Conservation (phyloP, 148 eudicot species). For the Gaultheria prostrata region DNA sequence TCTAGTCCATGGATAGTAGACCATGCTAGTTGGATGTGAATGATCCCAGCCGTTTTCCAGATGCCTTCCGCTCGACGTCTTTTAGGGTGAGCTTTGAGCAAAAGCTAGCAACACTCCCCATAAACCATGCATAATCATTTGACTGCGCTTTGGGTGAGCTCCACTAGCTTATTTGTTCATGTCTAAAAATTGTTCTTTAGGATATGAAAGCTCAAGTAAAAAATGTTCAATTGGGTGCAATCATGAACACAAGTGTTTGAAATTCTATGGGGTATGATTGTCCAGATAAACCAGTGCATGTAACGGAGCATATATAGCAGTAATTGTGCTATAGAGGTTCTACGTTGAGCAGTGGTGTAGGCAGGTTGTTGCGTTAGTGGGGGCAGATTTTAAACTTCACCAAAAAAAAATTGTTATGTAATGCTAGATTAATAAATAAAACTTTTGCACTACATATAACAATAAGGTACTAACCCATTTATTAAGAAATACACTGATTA, state of each 20-base stretch:
- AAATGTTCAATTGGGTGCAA: background rate
- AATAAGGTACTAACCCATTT: no score
- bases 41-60: background rate
- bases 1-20: background rate
- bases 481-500: no score
- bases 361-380: no score
- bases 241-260: background rate
- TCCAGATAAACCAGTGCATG: background rate
- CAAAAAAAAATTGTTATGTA: no score
- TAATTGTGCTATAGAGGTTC: no score
- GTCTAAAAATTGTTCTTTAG: background rate
- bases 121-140: background rate
- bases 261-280: background rate
- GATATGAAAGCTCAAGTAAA: background rate
- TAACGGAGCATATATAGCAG: no score
- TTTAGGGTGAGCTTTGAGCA: background rate
- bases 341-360: no score
- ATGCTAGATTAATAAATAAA: no score
- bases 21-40: background rate
- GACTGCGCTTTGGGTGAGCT: background rate
- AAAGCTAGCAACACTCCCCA: background rate
- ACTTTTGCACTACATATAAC: no score
- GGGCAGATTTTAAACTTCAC: no score
- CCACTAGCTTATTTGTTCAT: background rate
- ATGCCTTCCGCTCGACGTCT: background rate